Evolutionary conservation across 495 filamentous ascomycete genomes (phyloP), one percentile per base, ranked within the genome.

Genomic region (Neurospora sublineolata): DNA sequence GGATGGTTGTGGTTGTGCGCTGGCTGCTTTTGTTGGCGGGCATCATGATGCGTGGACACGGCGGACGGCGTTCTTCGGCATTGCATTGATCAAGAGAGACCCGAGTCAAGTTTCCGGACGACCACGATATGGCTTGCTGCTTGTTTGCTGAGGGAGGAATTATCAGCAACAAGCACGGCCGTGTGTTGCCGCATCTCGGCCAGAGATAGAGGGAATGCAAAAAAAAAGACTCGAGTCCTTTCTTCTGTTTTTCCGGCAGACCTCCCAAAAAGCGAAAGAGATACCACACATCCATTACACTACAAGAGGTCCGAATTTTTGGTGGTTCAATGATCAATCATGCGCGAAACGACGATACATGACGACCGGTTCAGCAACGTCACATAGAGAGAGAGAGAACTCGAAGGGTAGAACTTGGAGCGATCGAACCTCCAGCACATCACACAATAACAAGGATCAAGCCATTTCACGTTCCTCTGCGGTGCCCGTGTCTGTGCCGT

Each of bases 61-160:
- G 52, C 52, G 78, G 77, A 80, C 71, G 78, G 78, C 78, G 78
- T 80, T 64, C 52, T 64, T 80, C 76, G 78, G 78, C 74, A 79
- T 79, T 80, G 78, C 78, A 80, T 80, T 79, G 78, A 73, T 75
- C 78, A 74, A 64, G 52, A 64, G 52, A 64, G 23, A 64, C 52
- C 52, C 52, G 52, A 64, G 52, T 64, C 52, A 64, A 64, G 52
- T 64, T 64, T 64, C 52, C 52, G 27, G 52, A 64, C 52, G 14
- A 64, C 52, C 52, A 64, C 52, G 52, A 64, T 9, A 64, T 30
- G 52, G 52, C 52, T 64, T 64, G 23, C 27, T 33, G 52, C 6
- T 64, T 58, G 46, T 58, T 33, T 64, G 52, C 52, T 64, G 27
- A 64, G 52, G 52, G 52, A 64, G 52, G 52, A 64, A 30, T 64